Conservation (phyloP, 805 yeast genomes). For the Candida yuanshanica region DNA sequence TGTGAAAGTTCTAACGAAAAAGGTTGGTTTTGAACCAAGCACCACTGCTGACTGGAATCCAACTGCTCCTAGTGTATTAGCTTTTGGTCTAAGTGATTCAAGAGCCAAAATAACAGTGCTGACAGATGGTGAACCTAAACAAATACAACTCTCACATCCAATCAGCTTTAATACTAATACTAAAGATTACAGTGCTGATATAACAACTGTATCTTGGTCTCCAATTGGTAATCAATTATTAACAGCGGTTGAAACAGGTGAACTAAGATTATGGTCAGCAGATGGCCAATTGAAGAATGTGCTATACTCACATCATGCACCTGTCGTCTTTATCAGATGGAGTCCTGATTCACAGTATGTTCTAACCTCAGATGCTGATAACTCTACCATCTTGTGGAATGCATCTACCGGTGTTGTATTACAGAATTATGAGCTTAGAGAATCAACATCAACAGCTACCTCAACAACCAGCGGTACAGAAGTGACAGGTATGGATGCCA, state of each 20-base stretch:
- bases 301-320: constrained; percentile 44
- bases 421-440: constrained; percentile 37
- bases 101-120: constrained; percentile 40
- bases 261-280: constrained; percentile 70
- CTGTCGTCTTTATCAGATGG: constrained; percentile 59
- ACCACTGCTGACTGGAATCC: constrained; percentile 57
- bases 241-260: constrained; percentile 67
- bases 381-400: constrained; percentile 62
- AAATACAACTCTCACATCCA: constrained; percentile 27
- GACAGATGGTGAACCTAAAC: constrained; percentile 17
- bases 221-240: constrained; percentile 56
- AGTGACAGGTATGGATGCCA: constrained; percentile 47
- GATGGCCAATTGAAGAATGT: constrained; percentile 61
- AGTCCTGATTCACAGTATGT: constrained; percentile 47
- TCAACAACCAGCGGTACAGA: constrained; percentile 1
- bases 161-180: constrained; percentile 18
- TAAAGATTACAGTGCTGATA: constrained; percentile 14
- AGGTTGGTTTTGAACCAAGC: constrained; percentile 36
- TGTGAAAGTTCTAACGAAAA: constrained; percentile 33
- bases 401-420: constrained; percentile 44
- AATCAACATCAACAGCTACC: constrained; percentile 23
- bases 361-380: constrained; percentile 54
- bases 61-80: constrained; percentile 34
- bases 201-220: constrained; percentile 52
- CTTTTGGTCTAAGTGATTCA: constrained; percentile 49